A percentile compares a stretch with the other conserved stretches of the same genome.
Evolutionary conservation across 2,329 filamentous ascomycete genomes (phyloP).

Genomic region (Talaromyces funiculosus): DNA sequence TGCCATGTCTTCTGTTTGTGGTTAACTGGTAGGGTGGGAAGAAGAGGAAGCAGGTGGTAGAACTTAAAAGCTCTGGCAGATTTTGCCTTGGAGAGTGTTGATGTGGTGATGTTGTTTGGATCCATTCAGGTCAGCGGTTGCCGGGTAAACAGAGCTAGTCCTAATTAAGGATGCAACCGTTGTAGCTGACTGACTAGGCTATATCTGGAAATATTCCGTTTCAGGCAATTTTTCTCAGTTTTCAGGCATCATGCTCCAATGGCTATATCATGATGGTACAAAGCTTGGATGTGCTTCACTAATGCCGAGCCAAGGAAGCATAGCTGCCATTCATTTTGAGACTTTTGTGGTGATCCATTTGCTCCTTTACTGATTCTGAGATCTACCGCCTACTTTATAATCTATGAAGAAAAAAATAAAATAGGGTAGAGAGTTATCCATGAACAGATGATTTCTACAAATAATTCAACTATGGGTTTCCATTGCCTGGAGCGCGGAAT

Average conservation of each 20-base stretch:
- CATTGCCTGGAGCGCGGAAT: neutral
- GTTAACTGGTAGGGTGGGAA: neutral
- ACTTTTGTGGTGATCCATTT: neutral
- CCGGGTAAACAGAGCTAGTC: constrained; percentile 30
- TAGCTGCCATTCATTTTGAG: neutral
- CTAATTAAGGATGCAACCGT: neutral
- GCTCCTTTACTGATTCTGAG: neutral
- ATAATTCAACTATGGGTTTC: neutral
- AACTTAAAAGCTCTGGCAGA: neutral
- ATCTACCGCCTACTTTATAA: neutral
- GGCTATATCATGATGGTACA: neutral
- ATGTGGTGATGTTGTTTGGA: constrained; percentile 20
- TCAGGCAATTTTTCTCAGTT: neutral
- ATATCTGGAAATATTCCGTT: neutral
- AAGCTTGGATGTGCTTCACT: neutral
- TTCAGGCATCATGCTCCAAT: too few species aligned
- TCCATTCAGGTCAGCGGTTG: constrained; percentile 19
- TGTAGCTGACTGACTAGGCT: neutral
- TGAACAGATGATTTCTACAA: neutral
- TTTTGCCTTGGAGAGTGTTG: constrained; percentile 7
- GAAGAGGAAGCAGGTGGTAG: neutral
- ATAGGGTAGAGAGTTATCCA: too few species aligned
- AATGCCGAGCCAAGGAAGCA: neutral
- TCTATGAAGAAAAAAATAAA: neutral
- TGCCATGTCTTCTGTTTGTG: constrained; percentile 27